Evolutionary conservation across 106 monocot genomes (phyloP).

Genomic region (Hemerocallis citrina): DNA sequence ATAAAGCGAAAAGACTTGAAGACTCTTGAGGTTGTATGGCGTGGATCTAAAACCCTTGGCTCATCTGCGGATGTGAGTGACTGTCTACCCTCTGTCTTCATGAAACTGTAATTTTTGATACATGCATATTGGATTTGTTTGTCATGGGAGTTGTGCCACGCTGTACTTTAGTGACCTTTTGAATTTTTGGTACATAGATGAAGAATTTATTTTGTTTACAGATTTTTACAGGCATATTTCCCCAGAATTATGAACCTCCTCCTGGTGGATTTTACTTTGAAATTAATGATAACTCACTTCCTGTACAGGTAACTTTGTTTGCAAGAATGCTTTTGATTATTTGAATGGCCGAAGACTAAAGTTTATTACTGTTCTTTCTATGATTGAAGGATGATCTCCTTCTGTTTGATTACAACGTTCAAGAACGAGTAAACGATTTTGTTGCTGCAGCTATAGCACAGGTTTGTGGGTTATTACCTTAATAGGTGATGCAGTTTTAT

Average conservation of each 20-base stretch:
- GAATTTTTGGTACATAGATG: no score
- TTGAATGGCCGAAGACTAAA: slow-evolving; percentile 1
- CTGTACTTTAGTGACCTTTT: no score
- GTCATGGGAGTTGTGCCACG: no score
- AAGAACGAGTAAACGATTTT: slow-evolving; percentile 95
- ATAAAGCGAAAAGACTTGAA: slow-evolving; percentile 59
- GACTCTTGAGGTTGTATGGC: slow-evolving; percentile 88
- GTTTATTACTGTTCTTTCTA: slow-evolving; percentile 3
- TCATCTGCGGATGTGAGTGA: slow-evolving; percentile 82
- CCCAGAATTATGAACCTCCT: slow-evolving; percentile 89
- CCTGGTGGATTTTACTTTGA: slow-evolving; percentile 86
- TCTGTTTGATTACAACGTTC: slow-evolving; percentile 95
- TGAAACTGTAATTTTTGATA: background rate
- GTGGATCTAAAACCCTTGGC: slow-evolving; percentile 72
- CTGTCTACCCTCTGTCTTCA: background rate
- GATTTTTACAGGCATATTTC: slow-evolving; percentile 90
- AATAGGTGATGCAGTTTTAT: background rate
- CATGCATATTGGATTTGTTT: background rate
- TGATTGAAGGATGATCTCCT: slow-evolving; percentile 71
- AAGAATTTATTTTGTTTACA: slow-evolving; percentile 26
- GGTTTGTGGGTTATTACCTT: slow-evolving; percentile 21
- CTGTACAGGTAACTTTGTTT: slow-evolving; percentile 61
- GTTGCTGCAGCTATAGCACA: slow-evolving; percentile 80
- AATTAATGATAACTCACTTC: slow-evolving; percentile 65
- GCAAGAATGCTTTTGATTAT: background rate